Base-by-base conservation (phyloP, 768 basidiomycete species). In the Imleria badia region DNA sequence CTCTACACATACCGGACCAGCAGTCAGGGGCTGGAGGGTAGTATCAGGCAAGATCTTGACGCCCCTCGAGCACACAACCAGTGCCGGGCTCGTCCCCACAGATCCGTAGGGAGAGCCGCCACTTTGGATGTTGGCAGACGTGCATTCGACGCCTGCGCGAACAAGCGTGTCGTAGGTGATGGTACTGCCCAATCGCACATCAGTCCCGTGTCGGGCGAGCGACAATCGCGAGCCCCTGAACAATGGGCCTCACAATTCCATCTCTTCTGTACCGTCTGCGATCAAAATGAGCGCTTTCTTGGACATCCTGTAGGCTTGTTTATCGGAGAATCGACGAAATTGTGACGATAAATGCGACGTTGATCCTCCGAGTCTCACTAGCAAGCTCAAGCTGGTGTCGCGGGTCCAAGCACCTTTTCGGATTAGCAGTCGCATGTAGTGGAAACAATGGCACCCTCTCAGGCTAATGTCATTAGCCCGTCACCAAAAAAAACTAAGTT, bases 201-300 rank as follows among this genome's bases (percentile, higher is more conserved):
- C 4, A 26, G 26, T 6, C 6, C n/a, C n/a, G 34, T 6, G 33
- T 58, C 41, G 50, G 48, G 39, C 14, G 17, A 57, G 22, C 35
- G 30, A 30, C 6, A 15, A 43, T 7, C 20, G 6, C 2, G 23
- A 26, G 23, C 23, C 52, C 47, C 42, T 36, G 35, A 30, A 11
- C 33, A 34, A 22, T 15, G 17, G 6, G 4, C 3, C 60, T 55
- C 51, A 40, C 90, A 91, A 92, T 71, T 91, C 90, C 85, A 91
- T 91, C 72, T 93, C 91, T 66, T 93, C 91, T 2, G 91, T 91
- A 13, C 91, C 91, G 65, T 91, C 80, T 17, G 90, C 86, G 26
- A 93, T 80, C 22, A 93, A 74, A 44, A 93, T 77, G 20, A 91
- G 74, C 7, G 87, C 91, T 31, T 62, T 71, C 55, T 69, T 68